These are phyloP conservation scores for Bolboschoenoplectus hybrid DNA, from an alignment of 202 grass and related monocot genomes.

Conservation along the genomic window DNA sequence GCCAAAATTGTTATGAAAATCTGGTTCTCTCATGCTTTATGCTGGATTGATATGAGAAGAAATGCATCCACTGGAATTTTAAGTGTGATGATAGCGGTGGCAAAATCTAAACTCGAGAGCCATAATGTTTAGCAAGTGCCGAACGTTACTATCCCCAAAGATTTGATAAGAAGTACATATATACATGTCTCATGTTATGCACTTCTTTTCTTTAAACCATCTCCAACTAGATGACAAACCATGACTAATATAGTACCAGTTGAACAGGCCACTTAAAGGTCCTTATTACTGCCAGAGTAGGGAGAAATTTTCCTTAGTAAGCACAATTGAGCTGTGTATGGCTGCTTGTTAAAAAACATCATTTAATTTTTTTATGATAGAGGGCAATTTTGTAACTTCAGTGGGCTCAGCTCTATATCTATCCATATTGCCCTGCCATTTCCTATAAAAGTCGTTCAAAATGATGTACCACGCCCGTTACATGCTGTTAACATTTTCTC, in stretches of 20 bases:
- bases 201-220: not conserved
- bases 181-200: not conserved
- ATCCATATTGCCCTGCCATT: not conserved
- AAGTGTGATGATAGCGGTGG: not conserved
- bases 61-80: not conserved
- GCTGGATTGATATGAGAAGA: conserved; percentile 5
- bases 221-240: not conserved
- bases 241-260: not conserved
- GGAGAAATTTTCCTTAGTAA: not conserved
- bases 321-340: not conserved
- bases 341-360: not conserved
- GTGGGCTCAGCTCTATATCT: not conserved
- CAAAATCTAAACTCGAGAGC: not conserved
- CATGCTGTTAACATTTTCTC: conserved; percentile 1
- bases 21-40: not conserved
- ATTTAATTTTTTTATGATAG: not conserved
- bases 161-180: conserved; percentile 12
- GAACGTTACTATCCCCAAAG: not conserved
- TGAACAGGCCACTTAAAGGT: not conserved
- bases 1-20: not conserved
- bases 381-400: not conserved
- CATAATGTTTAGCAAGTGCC: not conserved
- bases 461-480: not conserved
- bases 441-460: not conserved
- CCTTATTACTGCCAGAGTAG: not conserved